Conservation (phyloP, 768 basidiomycete species). For the Thelephora aurantiotincta region DNA sequence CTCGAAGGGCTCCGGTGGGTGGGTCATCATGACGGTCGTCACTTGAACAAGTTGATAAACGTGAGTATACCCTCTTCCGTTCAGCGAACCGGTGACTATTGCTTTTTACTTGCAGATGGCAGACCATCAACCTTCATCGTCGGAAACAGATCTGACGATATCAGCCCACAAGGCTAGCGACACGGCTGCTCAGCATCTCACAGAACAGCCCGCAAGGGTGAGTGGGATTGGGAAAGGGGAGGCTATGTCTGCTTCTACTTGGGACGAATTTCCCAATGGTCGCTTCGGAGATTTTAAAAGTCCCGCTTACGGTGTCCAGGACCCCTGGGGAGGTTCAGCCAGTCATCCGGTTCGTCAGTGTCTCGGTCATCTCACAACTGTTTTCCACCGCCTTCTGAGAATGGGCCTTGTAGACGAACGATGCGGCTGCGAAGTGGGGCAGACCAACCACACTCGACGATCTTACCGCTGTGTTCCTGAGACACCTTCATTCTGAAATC, state of each 20-base stretch:
- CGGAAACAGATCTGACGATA: slow-evolving; percentile 29
- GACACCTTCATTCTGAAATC: slow-evolving; percentile 62
- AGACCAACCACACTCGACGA: slow-evolving; percentile 50
- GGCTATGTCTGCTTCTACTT: slow-evolving; percentile 60
- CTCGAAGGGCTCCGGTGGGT: slow-evolving; percentile 73
- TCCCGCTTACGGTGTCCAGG: slow-evolving; percentile 81
- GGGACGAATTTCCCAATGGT: slow-evolving; percentile 98
- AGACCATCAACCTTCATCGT: slow-evolving; percentile 2
- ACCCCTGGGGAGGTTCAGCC: slow-evolving; percentile 61
- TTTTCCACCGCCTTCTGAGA: background rate
- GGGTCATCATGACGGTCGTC: slow-evolving; percentile 19
- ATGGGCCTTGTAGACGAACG: slow-evolving; percentile 30
- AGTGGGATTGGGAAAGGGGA: slow-evolving; percentile 57
- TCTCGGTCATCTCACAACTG: slow-evolving; percentile 8
- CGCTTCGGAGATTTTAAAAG: slow-evolving; percentile 96
- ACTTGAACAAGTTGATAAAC: slow-evolving; percentile 53
- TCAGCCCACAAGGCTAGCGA: slow-evolving; percentile 53
- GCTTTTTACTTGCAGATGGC: background rate
- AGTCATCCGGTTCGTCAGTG: slow-evolving; percentile 28
- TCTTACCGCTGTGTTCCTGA: slow-evolving; percentile 66
- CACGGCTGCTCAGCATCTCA: slow-evolving; percentile 42
- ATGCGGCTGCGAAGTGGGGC: slow-evolving; percentile 65
- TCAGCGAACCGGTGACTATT: slow-evolving; percentile 12
- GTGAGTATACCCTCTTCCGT: slow-evolving; percentile 23
- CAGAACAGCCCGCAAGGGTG: slow-evolving; percentile 32